Base-by-base conservation (phyloP, 2,329 filamentous ascomycete species). In the Colletotrichum godetiae region DNA sequence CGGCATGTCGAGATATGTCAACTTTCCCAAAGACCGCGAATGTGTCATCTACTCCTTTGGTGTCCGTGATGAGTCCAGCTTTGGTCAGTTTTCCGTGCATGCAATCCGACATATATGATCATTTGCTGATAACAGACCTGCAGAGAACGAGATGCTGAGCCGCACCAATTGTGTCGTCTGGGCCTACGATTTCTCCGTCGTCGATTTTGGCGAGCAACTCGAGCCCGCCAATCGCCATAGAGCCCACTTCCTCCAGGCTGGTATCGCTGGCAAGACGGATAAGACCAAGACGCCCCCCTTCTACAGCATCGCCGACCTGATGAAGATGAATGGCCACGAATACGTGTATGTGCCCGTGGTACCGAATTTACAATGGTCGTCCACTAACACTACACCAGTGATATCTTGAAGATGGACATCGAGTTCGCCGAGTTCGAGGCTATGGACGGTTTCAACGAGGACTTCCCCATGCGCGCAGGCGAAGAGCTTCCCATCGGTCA, bases 381-480 rank as follows among this genome's bases (percentile, higher is more conserved):
- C 5, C 4, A 56, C 69, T 76, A 57, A 75, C 64, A 52, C 27
- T 11, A 42, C 22, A 46, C 37, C 64, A 81, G 80, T 63, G 83
- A 85, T 73, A 79, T 85, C 24, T 67, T 84, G 49, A 84, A 84
- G 76, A 84, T 84, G 72, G 82, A 85, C 74, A 81, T 84, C 56
- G 83, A 84, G 64, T 80, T 80, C 4, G 74, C 76, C 13, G 83
- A 84, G 71, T 84, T 81, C 67, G 77, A 77, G 42, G 75, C 81
- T 11, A 71, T 82, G 63, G 76, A 76, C 52, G 76, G 75, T 13
- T 73, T 82, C n/a, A 75, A 74, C 57, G 15, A 52, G 13, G 75
- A 76, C 46, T 78, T 79, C 56, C 75, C 76, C 33, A 13, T 72
- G 4, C 37, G 59, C n/a, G 49, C 65, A 15, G 62, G 71, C 55